These are phyloP conservation scores for Penicillium freii DNA, from an alignment of 2,329 filamentous ascomycete genomes.

Conservation along the genomic window DNA sequence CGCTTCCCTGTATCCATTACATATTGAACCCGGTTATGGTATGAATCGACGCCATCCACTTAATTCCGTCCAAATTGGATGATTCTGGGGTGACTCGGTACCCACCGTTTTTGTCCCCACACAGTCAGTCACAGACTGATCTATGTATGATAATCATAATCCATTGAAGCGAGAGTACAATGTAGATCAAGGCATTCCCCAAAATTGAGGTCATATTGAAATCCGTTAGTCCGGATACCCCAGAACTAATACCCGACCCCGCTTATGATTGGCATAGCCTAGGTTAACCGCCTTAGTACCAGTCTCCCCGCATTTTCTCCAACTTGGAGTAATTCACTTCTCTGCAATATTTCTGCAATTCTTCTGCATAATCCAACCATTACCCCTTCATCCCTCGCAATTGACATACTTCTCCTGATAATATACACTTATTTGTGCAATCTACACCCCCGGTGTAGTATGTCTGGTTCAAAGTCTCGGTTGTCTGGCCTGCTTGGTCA, in stretches of 20 bases:
- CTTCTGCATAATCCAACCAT: not conserved
- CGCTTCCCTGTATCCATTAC: not conserved
- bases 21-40: not conserved
- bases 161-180: not conserved
- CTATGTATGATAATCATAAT: not conserved
- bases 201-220: not conserved
- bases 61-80: not conserved
- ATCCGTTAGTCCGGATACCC: not conserved
- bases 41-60: not conserved
- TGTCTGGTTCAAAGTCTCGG: constrained; percentile 28
- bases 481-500: constrained; percentile 33
- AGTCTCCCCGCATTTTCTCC: constrained; percentile 21
- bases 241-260: constrained; percentile 10
- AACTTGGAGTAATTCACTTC: constrained; percentile 8
- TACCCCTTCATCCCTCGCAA: not conserved
- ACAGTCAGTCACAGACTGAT: not conserved
- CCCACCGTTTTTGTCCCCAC: not conserved
- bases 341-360: not conserved
- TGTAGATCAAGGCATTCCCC: not conserved
- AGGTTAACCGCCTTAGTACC: constrained; percentile 14
- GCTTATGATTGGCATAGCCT: constrained; percentile 20
- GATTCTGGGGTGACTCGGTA: not conserved
- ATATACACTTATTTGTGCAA: not conserved
- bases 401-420: not conserved
- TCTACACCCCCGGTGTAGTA: constrained; percentile 6